Evolutionary conservation across 1,284 basidiomycete genomes (phyloP).

Genomic region (Ceratobasidium sp.): DNA sequence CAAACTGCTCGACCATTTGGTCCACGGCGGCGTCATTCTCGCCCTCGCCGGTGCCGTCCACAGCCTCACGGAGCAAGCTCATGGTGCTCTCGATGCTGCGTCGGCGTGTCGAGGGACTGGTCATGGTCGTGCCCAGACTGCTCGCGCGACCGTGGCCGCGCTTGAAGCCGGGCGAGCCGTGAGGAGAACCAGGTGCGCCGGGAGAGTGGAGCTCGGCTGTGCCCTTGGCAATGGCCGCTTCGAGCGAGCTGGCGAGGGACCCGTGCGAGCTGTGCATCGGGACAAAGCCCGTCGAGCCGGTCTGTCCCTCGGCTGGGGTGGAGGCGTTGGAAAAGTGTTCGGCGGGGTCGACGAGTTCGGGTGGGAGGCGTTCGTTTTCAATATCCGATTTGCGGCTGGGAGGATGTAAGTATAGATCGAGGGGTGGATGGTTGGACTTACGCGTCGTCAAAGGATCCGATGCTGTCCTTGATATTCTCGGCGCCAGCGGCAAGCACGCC

Average conservation of each 20-base stretch:
- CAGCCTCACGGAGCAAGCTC: conserved; percentile 89
- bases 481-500: conserved; percentile 88
- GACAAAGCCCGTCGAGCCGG: conserved; percentile 28
- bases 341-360: conserved; percentile 90
- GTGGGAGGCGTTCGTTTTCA: conserved; percentile 96
- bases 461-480: conserved; percentile 96
- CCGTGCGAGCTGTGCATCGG: conserved; percentile 57
- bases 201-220: conserved; percentile 40
- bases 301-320: conserved; percentile 41
- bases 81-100: conserved; percentile 96
- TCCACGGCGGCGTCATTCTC: conserved; percentile 38
- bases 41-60: conserved; percentile 65
- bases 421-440: conserved; percentile 56
- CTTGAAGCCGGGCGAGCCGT: conserved; percentile 53
- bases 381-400: conserved; percentile 94
- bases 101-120: conserved; percentile 90
- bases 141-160: conserved; percentile 86
- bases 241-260: conserved; percentile 60
- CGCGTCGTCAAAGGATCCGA: conserved; percentile 95
- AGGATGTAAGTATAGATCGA: background rate
- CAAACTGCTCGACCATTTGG: conserved; percentile 36
- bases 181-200: conserved; percentile 48
- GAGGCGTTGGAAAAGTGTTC: conserved; percentile 61
- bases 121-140: conserved; percentile 95
- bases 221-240: conserved; percentile 56